Evolutionary conservation across 2,329 filamentous ascomycete genomes (phyloP), one percentile per base, ranked within the genome.

Genomic region (Pseudofabraea citricarpa): DNA sequence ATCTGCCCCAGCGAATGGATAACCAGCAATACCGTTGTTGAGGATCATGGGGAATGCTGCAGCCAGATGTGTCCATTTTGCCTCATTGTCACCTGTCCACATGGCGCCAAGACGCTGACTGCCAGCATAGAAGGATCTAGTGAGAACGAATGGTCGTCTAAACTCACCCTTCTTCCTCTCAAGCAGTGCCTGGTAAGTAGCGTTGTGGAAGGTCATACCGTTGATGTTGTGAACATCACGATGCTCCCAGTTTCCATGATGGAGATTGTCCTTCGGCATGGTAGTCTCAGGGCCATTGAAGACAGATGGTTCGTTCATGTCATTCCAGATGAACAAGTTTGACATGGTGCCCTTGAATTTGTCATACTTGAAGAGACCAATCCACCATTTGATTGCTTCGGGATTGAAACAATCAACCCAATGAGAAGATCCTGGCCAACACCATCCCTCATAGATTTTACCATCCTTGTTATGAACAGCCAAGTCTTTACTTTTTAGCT

Each of bases 1-100:
- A 67, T 98, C 93, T 41, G 93, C 93, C 43, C 93, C 93, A 1
- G 89, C 82, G 59, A 97, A 97, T 9, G 93, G 93, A 65, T 87
- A 97, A 6, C 93, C 93, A 2, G 89, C 82, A 54, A 98, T 90
- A 44, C 91, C 90, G 60, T 95, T 87, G 64, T 86, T 93, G 31
- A 98, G 72, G 19, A 95, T 73, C 93, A 98, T 98, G 19, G 93
- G 91, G 27, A 96, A 79, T 2, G 90, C 86, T 1, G 83, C 87
- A n/a, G 82, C 87, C 13, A 98, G 77, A 59, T 97, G 90, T 15
- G 83, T 81, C 93, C 93, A 98, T 19, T 79, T 83, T 9, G 93
- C 93, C 63, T 93, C 87, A 68, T 98, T 98, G 62, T 98, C 93
- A 48, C 93, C 93, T 16, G 93, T 98, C 93, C 93, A 98, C 90